phyloP scores from a whole-genome alignment of 345 rosid genomes.

The Ceriops zippeliana region DNA sequence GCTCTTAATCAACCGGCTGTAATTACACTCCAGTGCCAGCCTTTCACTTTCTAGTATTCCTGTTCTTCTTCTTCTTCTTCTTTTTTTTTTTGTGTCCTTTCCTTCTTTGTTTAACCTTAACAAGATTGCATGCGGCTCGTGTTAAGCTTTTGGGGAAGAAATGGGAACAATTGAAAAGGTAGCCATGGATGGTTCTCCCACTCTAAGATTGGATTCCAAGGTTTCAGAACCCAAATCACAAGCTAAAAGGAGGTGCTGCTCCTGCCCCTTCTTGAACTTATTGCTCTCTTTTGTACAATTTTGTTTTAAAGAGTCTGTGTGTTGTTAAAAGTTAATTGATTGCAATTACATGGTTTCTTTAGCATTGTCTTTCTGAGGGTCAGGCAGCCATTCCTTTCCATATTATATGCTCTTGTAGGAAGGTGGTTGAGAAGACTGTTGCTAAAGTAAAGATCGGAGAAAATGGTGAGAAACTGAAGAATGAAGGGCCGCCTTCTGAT shows the following conservation, averaged over 20 bases:
- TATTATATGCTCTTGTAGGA: constrained; percentile 31
- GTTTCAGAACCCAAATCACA: constrained; percentile 34
- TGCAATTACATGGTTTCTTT: background rate
- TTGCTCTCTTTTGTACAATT: background rate
- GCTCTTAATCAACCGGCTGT: constrained; percentile 18
- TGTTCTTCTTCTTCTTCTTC: background rate
- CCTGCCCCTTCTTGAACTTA: background rate
- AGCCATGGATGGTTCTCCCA: constrained; percentile 38
- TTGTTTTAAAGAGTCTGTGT: background rate
- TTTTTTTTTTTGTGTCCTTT: background rate
- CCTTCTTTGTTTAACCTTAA: constrained; percentile 4
- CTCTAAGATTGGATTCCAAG: constrained; percentile 31
- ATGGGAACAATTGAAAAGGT: background rate
- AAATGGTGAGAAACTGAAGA: constrained; percentile 49
- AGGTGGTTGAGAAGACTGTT: constrained; percentile 54
- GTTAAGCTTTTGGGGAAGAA: constrained; percentile 6
- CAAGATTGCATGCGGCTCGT: background rate
- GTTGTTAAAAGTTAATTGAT: background rate
- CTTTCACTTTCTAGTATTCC: constrained; percentile 6
- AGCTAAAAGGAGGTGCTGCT: constrained; percentile 49
- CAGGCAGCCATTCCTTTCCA: background rate
- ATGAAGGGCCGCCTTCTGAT: constrained; percentile 66
- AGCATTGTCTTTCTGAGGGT: background rate
- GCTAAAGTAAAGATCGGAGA: constrained; percentile 48
- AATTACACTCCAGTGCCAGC: too few relatives aligned